These are phyloP conservation scores for Xylaria sp. DNA, from an alignment of 2,329 filamentous ascomycete species.

Conservation along the genomic window DNA sequence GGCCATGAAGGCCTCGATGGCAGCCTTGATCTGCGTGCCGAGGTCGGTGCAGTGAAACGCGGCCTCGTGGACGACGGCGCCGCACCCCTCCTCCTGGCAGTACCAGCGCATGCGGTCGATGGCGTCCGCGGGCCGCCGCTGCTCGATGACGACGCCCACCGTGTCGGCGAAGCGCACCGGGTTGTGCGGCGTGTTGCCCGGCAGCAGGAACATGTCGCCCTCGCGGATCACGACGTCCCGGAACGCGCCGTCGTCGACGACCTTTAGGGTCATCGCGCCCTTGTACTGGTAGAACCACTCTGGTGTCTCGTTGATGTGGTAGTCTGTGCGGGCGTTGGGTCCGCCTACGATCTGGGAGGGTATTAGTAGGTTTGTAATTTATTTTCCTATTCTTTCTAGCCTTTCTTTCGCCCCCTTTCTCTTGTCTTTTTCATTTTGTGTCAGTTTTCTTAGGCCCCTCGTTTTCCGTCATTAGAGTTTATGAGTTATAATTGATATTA, in stretches of 20 bases:
- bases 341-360: constrained; percentile 82
- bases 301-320: constrained; percentile 95
- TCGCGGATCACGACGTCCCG: constrained; percentile 89
- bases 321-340: constrained; percentile 95
- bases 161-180: constrained; percentile 93
- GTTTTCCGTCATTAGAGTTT: no score
- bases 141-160: constrained; percentile 93
- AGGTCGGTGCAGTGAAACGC: constrained; percentile 89
- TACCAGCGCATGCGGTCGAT: constrained; percentile 92
- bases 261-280: constrained; percentile 92
- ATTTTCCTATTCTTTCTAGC: not conserved
- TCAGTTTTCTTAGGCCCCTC: not conserved
- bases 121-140: constrained; percentile 75
- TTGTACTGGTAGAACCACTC: constrained; percentile 99
- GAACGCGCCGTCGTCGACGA: constrained; percentile 79
- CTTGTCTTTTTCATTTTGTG: not conserved
- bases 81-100: constrained; percentile 71
- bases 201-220: constrained; percentile 93
- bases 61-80: constrained; percentile 82
- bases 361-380: constrained; percentile 10
- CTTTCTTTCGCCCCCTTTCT: not conserved
- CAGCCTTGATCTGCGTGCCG: constrained; percentile 93
- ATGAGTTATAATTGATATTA: not conserved
- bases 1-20: constrained; percentile 82
- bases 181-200: constrained; percentile 95